Percentiles rank a stretch among this genome's conserved stretches.
Conservation (phyloP, 257 asterid genomes). For the Nicotiana noctiflora region DNA sequence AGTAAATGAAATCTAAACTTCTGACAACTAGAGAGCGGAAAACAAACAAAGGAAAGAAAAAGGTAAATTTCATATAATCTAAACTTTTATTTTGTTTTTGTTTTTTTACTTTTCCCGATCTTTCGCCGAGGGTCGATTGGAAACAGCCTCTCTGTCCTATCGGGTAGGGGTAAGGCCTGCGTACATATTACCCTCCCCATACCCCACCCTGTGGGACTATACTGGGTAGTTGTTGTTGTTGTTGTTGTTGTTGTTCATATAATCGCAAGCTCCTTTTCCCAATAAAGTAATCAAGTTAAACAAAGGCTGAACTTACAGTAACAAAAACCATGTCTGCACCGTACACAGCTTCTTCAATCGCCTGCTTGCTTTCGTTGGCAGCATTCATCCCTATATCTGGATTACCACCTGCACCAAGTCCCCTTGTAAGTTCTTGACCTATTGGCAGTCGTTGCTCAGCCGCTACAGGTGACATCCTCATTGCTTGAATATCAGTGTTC, state of each 20-base stretch:
- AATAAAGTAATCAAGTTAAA: neutral
- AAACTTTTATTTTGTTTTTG: no score
- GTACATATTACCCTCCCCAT: no score
- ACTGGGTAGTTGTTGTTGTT: no score
- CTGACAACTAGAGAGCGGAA: neutral
- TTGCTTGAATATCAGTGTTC: slow-evolving; percentile 89
- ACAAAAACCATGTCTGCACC: slow-evolving; percentile 57
- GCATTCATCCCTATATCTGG: slow-evolving; percentile 92
- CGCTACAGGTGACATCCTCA: slow-evolving; percentile 75
- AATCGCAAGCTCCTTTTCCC: neutral
- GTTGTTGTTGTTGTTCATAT: no score
- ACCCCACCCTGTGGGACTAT: no score
- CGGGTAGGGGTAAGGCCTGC: no score
- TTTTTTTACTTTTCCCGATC: no score
- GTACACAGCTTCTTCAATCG: slow-evolving; percentile 69
- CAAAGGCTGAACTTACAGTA: slow-evolving; percentile 26
- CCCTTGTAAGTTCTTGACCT: slow-evolving; percentile 86
- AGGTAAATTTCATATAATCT: neutral
- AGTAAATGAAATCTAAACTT: neutral
- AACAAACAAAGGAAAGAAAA: neutral
- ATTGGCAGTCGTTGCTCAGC: slow-evolving; percentile 74
- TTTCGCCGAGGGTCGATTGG: no score
- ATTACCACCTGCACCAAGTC: slow-evolving; percentile 99
- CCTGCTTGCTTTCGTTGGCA: slow-evolving; percentile 78
- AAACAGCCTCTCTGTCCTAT: no score